These are phyloP conservation scores for Taphrina wiesneri DNA, from an alignment of 1,139 yeast species.

Conservation along the genomic window DNA sequence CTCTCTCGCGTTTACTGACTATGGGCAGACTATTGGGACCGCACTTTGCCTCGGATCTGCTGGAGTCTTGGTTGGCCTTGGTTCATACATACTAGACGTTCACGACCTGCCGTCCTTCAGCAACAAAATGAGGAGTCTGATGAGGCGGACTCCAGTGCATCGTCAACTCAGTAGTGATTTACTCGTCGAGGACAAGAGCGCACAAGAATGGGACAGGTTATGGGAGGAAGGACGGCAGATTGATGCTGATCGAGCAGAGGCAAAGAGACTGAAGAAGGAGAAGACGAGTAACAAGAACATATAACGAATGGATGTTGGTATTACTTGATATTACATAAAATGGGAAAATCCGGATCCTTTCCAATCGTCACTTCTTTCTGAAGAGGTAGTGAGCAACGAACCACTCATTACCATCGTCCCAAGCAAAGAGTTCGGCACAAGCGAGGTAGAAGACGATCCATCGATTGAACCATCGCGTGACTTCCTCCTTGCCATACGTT, in stretches of 20 bases:
- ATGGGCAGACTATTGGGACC: conserved; percentile 15
- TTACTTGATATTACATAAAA: neutral
- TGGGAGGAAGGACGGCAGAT: conserved; percentile 29
- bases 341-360: too few species aligned
- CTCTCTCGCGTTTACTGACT: neutral
- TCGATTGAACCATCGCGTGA: conserved; percentile 31
- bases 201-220: conserved; percentile 17
- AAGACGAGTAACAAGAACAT: neutral
- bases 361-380: conserved; percentile 23
- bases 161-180: neutral
- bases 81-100: conserved; percentile 12
- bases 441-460: conserved; percentile 35
- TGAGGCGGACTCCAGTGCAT: conserved; percentile 11
- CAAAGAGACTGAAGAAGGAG: conserved; percentile 18
- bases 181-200: conserved; percentile 1
- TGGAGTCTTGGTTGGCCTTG: conserved; percentile 9
- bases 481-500: conserved; percentile 32
- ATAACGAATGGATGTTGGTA: neutral
- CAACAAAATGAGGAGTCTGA: conserved; percentile 20
- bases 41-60: conserved; percentile 22
- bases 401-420: conserved; percentile 34
- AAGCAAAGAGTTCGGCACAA: conserved; percentile 34
- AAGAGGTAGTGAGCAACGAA: conserved; percentile 33
- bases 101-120: conserved; percentile 18
- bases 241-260: conserved; percentile 28